Evolutionary conservation across 1,139 yeast genomes (phyloP).

Genomic region (Torulaspora pretoriensis): DNA sequence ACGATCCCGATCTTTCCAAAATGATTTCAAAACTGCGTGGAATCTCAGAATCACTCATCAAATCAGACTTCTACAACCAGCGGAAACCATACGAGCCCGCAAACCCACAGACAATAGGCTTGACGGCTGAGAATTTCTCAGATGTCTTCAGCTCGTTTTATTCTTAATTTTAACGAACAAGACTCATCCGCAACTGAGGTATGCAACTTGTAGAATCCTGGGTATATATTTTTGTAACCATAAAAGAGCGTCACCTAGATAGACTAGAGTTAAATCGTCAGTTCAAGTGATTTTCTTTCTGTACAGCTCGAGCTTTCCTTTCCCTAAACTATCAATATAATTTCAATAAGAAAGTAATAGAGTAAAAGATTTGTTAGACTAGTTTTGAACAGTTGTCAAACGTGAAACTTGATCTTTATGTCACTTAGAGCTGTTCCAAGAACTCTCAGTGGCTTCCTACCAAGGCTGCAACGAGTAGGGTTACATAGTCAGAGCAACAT

Average conservation of each 20-base stretch:
- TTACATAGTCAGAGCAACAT: constrained; percentile 1
- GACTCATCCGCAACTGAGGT: not conserved
- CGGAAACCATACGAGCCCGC: constrained; percentile 22
- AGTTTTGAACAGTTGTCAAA: not conserved
- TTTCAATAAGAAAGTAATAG: too few relatives aligned
- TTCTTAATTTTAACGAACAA: constrained; percentile 5
- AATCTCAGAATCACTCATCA: constrained; percentile 34
- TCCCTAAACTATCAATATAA: too few relatives aligned
- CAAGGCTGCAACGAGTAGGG: not conserved
- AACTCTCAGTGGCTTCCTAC: not conserved
- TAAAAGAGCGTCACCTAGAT: constrained; percentile 9
- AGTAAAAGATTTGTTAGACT: too few relatives aligned
- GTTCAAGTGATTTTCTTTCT: not conserved
- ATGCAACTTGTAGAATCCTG: constrained; percentile 1
- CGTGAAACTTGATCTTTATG: not conserved
- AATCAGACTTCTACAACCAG: constrained; percentile 29
- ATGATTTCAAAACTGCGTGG: constrained; percentile 22
- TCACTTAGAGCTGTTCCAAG: not conserved
- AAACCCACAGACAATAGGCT: constrained; percentile 23
- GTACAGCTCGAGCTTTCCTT: not conserved
- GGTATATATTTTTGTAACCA: constrained; percentile 11
- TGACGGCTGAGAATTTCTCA: constrained; percentile 22
- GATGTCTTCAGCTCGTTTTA: constrained; percentile 22
- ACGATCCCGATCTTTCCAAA: constrained; percentile 16
- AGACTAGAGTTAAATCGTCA: not conserved